Base-by-base conservation (phyloP, 768 basidiomycete species). In the Tubosaeta sp. region DNA sequence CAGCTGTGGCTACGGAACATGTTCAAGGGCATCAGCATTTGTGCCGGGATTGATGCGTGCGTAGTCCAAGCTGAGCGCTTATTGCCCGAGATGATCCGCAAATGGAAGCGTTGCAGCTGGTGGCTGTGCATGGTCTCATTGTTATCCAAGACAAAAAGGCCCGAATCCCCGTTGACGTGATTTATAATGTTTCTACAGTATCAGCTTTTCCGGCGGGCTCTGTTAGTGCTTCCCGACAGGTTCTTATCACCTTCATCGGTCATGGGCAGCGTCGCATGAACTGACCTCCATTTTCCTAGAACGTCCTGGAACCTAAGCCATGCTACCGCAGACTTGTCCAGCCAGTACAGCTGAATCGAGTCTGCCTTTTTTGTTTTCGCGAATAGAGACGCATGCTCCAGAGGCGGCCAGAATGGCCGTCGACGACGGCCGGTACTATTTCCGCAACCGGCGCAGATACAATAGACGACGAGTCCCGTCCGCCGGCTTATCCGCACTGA, bases 351-450 rank as follows among this genome's bases (percentile, higher is more conserved):
- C 25, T 38, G 29, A 25, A 43, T 26, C 29, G 22, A 22, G 8
- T 17, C 37, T 31, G 10, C 42, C 31, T 53, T 57, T 51, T 65
- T 66, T 65, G 61, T 64, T 54, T 41, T 56, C 41, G 46, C 39
- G 46, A 48, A 59, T 60, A 50, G 56, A 46, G 38, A 43, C 35
- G 33, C 48, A 17, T 38, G 39, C 5, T 33, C 34, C 25, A 37
- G 42, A 48, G 48, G 33, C 53, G 13, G 56, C 55, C 50, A 31
- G 44, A 25, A 59, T 39, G 6, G 35, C 16, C 34, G 38, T 42
- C 22, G 50, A 47, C 27, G 43, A 16, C 26, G 50, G 43, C 32
- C 48, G 17, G 19, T 3, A 22, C 22, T 22, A 11, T 44, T 26
- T 5, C 34, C 41, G 29, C 26, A 42, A n/a, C 0, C 31, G 6